A percentile compares a stretch with the other conserved stretches of the same genome.
Conservation (phyloP, 805 yeast genomes). For the Yarrowia porcina region DNA sequence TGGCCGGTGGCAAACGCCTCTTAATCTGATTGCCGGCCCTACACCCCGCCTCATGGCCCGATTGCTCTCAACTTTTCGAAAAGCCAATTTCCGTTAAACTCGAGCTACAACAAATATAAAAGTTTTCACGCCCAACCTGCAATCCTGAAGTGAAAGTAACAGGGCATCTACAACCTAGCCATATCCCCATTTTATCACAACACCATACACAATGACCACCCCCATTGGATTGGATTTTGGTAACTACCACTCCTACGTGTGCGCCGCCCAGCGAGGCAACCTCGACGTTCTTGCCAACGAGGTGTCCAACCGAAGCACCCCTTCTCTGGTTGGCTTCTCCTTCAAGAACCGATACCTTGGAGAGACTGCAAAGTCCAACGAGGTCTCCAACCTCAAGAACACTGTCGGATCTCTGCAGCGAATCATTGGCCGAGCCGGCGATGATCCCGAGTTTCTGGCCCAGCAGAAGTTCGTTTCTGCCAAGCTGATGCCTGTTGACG, state of each 20-base stretch:
- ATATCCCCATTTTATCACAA: neutral
- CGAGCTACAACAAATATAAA: slow-evolving; percentile 8
- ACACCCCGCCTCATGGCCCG: no score
- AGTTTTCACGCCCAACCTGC: slow-evolving; percentile 17
- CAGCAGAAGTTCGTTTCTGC: slow-evolving; percentile 76
- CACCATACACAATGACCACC: slow-evolving; percentile 60
- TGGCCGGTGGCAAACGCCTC: neutral
- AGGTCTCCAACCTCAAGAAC: slow-evolving; percentile 93
- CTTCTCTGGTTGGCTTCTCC: slow-evolving; percentile 89
- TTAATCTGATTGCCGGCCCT: neutral
- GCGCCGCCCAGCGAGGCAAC: slow-evolving; percentile 94
- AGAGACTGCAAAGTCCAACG: slow-evolving; percentile 94
- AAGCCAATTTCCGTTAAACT: neutral
- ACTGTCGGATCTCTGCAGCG: slow-evolving; percentile 94
- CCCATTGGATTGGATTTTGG: slow-evolving; percentile 99
- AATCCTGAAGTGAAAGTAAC: neutral
- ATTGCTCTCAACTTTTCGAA: slow-evolving; percentile 23
- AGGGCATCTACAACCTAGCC: neutral
- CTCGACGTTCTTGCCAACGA: slow-evolving; percentile 97
- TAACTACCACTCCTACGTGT: slow-evolving; percentile 88
- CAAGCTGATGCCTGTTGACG: slow-evolving; percentile 65
- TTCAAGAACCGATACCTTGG: slow-evolving; percentile 85
- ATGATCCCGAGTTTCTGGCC: slow-evolving; percentile 70
- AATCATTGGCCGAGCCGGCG: slow-evolving; percentile 71
- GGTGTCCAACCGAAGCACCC: slow-evolving; percentile 96